Evolutionary conservation across 2,329 filamentous ascomycete species (phyloP).

Genomic region (Apiospora pterosperma): DNA sequence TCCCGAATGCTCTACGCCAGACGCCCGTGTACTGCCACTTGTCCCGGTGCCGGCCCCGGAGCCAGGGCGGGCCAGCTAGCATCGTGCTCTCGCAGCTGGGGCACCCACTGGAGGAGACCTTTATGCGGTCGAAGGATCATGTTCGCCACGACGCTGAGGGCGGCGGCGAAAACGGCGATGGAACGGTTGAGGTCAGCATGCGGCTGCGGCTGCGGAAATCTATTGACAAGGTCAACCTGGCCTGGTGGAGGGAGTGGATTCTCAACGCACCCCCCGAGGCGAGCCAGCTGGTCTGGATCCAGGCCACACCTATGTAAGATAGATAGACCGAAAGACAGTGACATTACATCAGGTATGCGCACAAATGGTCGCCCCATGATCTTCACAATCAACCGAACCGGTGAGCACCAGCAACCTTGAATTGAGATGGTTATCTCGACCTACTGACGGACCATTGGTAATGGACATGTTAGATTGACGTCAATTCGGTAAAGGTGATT

Average conservation of each 20-base stretch:
- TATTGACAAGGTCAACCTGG: not conserved
- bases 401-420: not conserved
- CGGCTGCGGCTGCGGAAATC: not conserved
- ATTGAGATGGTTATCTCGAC: not conserved
- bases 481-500: not conserved
- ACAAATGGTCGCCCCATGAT: not conserved
- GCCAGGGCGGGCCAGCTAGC: not conserved
- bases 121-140: not conserved
- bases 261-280: slow-evolving; percentile 7
- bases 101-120: no score
- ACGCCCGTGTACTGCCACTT: slow-evolving; percentile 8
- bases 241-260: slow-evolving; percentile 7
- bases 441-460: no score
- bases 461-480: not conserved
- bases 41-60: not conserved
- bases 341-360: not conserved
- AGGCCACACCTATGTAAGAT: not conserved
- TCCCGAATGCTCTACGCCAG: not conserved
- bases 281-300: not conserved
- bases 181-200: not conserved
- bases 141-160: not conserved
- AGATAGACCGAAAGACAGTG: not conserved
- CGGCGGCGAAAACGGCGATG: not conserved
- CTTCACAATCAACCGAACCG: not conserved
- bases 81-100: slow-evolving; percentile 1